phyloP scores from a whole-genome alignment of 1,284 basidiomycete species.

The Cryptococcus wingfieldii region DNA sequence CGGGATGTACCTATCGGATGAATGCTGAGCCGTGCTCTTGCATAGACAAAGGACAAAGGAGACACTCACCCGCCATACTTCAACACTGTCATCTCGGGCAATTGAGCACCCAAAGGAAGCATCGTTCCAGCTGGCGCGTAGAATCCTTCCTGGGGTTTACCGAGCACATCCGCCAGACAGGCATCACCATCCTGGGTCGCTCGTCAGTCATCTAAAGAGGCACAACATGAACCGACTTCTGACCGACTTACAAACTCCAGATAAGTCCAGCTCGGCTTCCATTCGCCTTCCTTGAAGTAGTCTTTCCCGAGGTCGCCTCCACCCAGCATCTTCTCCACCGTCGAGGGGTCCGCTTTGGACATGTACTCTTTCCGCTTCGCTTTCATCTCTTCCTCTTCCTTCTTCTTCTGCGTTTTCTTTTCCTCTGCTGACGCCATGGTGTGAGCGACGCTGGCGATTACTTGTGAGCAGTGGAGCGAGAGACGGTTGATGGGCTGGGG shows the following conservation, averaged over 20 bases:
- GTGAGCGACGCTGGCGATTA: background rate
- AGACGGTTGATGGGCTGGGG: too few relatives aligned
- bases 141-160: conserved; percentile 26
- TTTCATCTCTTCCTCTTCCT: conserved; percentile 7
- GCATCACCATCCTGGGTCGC: conserved; percentile 27
- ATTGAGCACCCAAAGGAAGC: conserved; percentile 29
- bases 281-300: conserved; percentile 27
- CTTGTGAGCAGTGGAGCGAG: too few relatives aligned
- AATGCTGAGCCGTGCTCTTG: too few relatives aligned
- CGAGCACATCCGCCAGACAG: conserved; percentile 28
- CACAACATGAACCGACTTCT: background rate
- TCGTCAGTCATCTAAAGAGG: too few relatives aligned
- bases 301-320: conserved; percentile 15
- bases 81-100: conserved; percentile 35
- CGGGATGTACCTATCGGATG: conserved; percentile 19
- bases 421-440: background rate
- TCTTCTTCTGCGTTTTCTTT: conserved; percentile 7
- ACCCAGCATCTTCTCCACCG: conserved; percentile 22
- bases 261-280: conserved; percentile 28
- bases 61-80: conserved; percentile 28
- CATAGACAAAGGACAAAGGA: too few relatives aligned
- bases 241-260: conserved; percentile 37
- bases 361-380: conserved; percentile 17
- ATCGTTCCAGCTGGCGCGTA: conserved; percentile 37
- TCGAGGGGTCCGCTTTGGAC: conserved; percentile 18